Evolutionary conservation across 805 yeast genomes (phyloP), one percentile per base, ranked within the genome.

Genomic region (Komagataella mondaviorum): DNA sequence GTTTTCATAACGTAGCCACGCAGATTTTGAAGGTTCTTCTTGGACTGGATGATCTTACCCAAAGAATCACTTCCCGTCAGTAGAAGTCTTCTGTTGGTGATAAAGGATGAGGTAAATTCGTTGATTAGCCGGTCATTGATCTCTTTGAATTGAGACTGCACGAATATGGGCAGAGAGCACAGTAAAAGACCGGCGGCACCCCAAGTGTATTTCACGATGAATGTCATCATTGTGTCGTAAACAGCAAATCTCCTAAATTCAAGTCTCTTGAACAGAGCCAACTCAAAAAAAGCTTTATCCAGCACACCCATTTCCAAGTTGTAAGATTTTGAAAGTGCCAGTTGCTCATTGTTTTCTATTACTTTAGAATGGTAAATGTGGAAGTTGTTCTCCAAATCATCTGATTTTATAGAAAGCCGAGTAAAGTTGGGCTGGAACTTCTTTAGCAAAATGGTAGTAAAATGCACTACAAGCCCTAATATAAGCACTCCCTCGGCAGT

Each of bases 171-270:
- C 3, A 90, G 80, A 2, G 96, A 81, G 66, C 97, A 90, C 48
- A 90, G 72, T 1, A 83, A 78, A 54, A 90, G 73, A 8, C 98
- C 98, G 36, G 93, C 88, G 2, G 96, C 98, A 55, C 98, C 98
- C 90, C 96, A 85, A 49, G 88, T 79, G 66, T 90, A 90, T 68
- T 90, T 90, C 55, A 90, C 90, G 51, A 88, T 81, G 59, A 89
- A 90, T 49, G 85, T 87, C 57, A 91, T 93, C 1, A 91, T 85
- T 57, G 87, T 77, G 61, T 89, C 89, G 66, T 89, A 91, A 23
- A 85, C 64, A 24, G 91, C 83, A 69, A 72, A 50, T 58, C 86
- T 82, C 67, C 85, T 78, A 55, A 85, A 76, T 61, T 85, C 90
- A 67, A 81, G 77, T 59, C 85, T 79, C 56, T 83, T 74, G 65